Evolutionary conservation across 768 basidiomycete genomes (phyloP).

Genomic region (Royoungia palumana): DNA sequence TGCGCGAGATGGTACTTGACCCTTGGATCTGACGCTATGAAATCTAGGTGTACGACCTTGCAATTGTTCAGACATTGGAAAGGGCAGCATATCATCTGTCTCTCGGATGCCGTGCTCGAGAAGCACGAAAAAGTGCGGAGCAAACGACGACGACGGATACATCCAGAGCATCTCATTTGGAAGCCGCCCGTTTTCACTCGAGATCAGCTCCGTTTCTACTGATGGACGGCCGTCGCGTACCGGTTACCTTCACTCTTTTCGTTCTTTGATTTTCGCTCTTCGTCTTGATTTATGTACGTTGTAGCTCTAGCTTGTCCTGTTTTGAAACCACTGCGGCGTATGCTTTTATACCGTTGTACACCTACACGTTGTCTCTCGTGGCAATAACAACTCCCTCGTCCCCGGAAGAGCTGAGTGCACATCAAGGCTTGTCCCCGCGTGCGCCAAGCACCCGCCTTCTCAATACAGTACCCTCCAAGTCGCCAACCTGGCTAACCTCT

Average conservation of each 20-base stretch:
- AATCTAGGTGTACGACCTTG: slow-evolving; percentile 79
- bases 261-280: background rate
- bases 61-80: slow-evolving; percentile 97
- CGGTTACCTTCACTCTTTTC: background rate
- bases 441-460: slow-evolving; percentile 19
- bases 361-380: slow-evolving; percentile 9
- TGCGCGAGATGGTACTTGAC: background rate
- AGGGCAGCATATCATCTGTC: slow-evolving; percentile 87
- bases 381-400: background rate
- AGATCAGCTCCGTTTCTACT: slow-evolving; percentile 76
- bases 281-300: slow-evolving; percentile 2
- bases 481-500: slow-evolving; percentile 2
- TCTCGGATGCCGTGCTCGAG: slow-evolving; percentile 88
- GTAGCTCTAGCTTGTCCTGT: slow-evolving; percentile 25
- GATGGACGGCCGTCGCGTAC: slow-evolving; percentile 1
- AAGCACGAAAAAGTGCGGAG: slow-evolving; percentile 80
- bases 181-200: slow-evolving; percentile 93
- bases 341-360: slow-evolving; percentile 15
- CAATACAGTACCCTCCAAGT: slow-evolving; percentile 13
- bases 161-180: slow-evolving; percentile 81
- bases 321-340: slow-evolving; percentile 8
- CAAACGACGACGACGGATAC: slow-evolving; percentile 77
- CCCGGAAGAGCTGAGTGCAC: too few species aligned
- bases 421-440: slow-evolving; percentile 1
- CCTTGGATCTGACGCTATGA: slow-evolving; percentile 12